These are phyloP conservation scores for Pichia rugopelliculosa DNA, from an alignment of 805 yeast species.

Conservation along the genomic window DNA sequence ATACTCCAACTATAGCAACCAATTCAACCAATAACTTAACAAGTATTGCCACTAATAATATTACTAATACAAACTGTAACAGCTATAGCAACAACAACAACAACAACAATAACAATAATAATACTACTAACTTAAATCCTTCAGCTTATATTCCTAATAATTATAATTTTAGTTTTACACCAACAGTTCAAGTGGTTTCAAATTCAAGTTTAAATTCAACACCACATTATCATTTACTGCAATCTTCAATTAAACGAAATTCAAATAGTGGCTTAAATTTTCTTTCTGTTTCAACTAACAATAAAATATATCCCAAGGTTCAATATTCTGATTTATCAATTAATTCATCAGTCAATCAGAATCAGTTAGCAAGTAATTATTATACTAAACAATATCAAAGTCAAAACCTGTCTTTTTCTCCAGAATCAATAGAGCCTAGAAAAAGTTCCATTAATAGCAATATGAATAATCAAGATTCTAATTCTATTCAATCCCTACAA, in stretches of 20 bases:
- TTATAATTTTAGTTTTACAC: conserved; percentile 5
- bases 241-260: conserved; percentile 11
- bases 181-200: conserved; percentile 3
- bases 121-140: not conserved
- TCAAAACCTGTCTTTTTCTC: not conserved
- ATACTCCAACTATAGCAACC: conserved; percentile 5
- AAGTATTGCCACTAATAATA: not conserved
- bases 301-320: conserved; percentile 15
- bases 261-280: conserved; percentile 19
- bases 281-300: conserved; percentile 22
- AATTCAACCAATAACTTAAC: not conserved
- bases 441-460: not conserved
- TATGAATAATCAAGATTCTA: not conserved
- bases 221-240: conserved; percentile 6
- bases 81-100: not conserved
- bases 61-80: not conserved
- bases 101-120: not conserved
- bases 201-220: not conserved
- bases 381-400: not conserved
- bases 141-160: not conserved
- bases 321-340: conserved; percentile 21
- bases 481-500: not conserved
- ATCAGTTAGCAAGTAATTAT: not conserved
- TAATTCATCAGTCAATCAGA: conserved; percentile 21
- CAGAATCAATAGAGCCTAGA: not conserved